Conservation (phyloP, 495 filamentous ascomycete species). For the Talaromyces liani region DNA sequence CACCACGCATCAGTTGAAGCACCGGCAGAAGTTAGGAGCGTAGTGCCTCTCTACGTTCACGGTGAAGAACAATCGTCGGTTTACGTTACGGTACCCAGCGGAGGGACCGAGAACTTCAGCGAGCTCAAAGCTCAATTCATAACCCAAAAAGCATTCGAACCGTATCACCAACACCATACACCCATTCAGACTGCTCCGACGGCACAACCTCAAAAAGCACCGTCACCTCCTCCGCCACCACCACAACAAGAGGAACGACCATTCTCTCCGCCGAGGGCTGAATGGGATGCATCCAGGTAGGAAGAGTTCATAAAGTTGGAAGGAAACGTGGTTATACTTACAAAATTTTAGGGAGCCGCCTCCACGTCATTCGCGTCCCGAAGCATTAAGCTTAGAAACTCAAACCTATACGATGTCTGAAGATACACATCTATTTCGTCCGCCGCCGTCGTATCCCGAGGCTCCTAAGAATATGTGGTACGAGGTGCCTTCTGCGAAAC, state of each 20-base stretch:
- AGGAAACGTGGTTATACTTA: constrained; percentile 10
- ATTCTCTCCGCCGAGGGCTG: constrained; percentile 45
- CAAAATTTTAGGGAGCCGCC: constrained; percentile 55
- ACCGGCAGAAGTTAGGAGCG: constrained; percentile 19
- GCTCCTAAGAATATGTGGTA: constrained; percentile 83
- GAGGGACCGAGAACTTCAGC: constrained; percentile 6
- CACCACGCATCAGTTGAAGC: background rate
- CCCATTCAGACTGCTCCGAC: background rate
- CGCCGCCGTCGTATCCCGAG: constrained; percentile 69
- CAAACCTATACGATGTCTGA: constrained; percentile 71
- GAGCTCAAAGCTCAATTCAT: constrained; percentile 7
- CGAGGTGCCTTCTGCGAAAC: constrained; percentile 57
- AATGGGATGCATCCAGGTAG: constrained; percentile 65
- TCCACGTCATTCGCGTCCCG: constrained; percentile 63
- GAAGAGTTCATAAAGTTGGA: constrained; percentile 14
- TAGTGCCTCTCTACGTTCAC: constrained; percentile 38
- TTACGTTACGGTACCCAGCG: constrained; percentile 19
- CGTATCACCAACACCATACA: background rate
- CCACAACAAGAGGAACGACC: constrained; percentile 33
- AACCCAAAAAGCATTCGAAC: background rate
- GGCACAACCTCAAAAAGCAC: background rate
- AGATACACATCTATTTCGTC: constrained; percentile 60
- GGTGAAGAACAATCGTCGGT: constrained; percentile 36
- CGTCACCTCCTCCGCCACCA: constrained; percentile 25
- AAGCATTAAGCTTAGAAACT: constrained; percentile 67